Base-by-base conservation (phyloP, 106 monocot genomes). In the Cymbidium sinense region DNA sequence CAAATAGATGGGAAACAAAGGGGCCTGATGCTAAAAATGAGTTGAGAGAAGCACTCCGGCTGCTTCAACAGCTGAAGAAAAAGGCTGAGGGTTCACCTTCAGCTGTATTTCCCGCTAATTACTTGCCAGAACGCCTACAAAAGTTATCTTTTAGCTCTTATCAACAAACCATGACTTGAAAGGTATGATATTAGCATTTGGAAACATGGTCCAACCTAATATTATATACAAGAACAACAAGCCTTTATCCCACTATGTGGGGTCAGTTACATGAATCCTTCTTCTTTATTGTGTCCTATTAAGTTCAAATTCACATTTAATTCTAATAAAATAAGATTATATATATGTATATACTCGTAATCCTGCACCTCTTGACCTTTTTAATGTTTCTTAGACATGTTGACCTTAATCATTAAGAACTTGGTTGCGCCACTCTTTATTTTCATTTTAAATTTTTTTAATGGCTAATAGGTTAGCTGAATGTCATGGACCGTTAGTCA, bases 1-100 rank as follows among this genome's bases (percentile, higher is more conserved):
- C 89, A 28, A 85, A 91, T 76, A 87, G 81, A 31, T 93, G 84
- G 82, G 74, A 83, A 78, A 83, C 70, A 12, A 86, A 79, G 58
- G 89, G 90, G 2, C 64, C 87, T 77, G 79, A 51, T 82, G 83
- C 86, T 29, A 64, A 74, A 15, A 87, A 89, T 50, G 93, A 89
- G 13, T 70, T 89, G 12, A 78, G 89, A 85, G 93, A 93, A 85
- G 91, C 96, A 35, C 70, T 84, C 18, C 77, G 86, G 51, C 89
- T 91, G 76, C 79, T 87, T 31, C 74, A 82, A 54, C 87, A 93
- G 77, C 62, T 96, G 69, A 85, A 87, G 84, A 95, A 81, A 78
- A 96, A 93, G 83, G 82, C 86, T 4, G 78, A 62, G 50, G 84
- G 85, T 54, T 84, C 76, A 50, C 52, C 75, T 52, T 34, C 70